Evolutionary conservation across 306 rosid genomes (phyloP).

Genomic region (Inga laurina): DNA sequence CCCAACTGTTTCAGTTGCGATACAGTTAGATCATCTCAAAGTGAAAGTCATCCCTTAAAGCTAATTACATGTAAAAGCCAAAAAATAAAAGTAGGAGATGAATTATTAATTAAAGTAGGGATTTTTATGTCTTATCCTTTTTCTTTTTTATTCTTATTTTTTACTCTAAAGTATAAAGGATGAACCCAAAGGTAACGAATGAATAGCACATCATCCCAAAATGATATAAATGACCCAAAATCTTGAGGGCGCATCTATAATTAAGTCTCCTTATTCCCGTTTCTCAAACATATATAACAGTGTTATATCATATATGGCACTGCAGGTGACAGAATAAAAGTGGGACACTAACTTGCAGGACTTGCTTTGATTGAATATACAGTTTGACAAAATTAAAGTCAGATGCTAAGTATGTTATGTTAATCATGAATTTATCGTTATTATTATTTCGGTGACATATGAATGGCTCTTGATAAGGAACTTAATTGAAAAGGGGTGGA

Average conservation of each 20-base stretch:
- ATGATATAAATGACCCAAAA: neutral
- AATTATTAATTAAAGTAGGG: slow-evolving; percentile 3
- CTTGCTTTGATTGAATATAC: no score
- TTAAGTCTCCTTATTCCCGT: no score
- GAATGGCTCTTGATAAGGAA: no score
- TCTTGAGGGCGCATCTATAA: neutral
- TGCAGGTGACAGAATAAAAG: no score
- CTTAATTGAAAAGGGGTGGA: no score
- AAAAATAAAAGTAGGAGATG: neutral
- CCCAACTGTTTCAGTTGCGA: slow-evolving; percentile 65
- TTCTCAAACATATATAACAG: no score
- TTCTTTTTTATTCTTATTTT: slow-evolving; percentile 7
- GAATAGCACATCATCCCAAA: neutral
- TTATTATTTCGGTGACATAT: no score
- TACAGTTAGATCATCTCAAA: slow-evolving; percentile 17
- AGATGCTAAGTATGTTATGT: no score
- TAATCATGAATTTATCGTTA: no score
- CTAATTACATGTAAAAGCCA: neutral
- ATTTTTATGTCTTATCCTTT: slow-evolving; percentile 41
- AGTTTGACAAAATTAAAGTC: no score
- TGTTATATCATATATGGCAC: no score
- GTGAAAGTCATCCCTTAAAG: slow-evolving; percentile 37
- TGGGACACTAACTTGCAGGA: no score
- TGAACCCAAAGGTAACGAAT: neutral
- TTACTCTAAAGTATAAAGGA: neutral